Evolutionary conservation across 176 grass and related monocot genomes (phyloP).

Genomic region (Cenchrus purpureus): DNA sequence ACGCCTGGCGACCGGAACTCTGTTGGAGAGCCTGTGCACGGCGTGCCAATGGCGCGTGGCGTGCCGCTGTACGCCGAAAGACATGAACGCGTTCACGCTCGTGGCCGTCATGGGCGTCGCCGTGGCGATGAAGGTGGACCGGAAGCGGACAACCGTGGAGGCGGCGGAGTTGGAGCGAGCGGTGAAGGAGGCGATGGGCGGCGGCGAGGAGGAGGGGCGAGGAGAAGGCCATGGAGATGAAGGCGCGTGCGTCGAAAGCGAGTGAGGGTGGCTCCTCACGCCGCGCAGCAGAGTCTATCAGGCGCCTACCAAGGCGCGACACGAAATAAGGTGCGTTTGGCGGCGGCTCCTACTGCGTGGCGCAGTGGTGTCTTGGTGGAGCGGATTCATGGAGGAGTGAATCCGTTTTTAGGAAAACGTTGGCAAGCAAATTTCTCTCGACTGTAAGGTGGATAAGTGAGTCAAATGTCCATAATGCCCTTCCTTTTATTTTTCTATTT

Average conservation of each 20-base stretch:
- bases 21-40: constrained; percentile 27
- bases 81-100: constrained; percentile 48
- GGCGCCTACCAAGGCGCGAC: neutral
- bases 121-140: constrained; percentile 34
- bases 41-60: constrained; percentile 29
- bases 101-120: constrained; percentile 35
- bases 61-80: constrained; percentile 44
- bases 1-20: constrained; percentile 44
- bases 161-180: constrained; percentile 48
- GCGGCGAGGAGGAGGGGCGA: constrained; percentile 30
- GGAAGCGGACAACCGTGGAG: constrained; percentile 34
- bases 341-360: too few species aligned
- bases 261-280: constrained; percentile 36
- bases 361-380: too few species aligned
- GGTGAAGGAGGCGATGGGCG: constrained; percentile 42
- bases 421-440: too few species aligned
- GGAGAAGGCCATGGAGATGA: constrained; percentile 51
- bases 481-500: too few species aligned
- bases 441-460: too few species aligned
- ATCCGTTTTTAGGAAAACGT: too few species aligned
- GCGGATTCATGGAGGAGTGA: too few species aligned
- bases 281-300: constrained; percentile 21
- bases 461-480: too few species aligned
- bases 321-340: neutral
- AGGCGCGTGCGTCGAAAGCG: too few species aligned